Evolutionary conservation across 805 yeast species (phyloP), one percentile per base, ranked within the genome.

Genomic region (Jamesozyma hellenica): DNA sequence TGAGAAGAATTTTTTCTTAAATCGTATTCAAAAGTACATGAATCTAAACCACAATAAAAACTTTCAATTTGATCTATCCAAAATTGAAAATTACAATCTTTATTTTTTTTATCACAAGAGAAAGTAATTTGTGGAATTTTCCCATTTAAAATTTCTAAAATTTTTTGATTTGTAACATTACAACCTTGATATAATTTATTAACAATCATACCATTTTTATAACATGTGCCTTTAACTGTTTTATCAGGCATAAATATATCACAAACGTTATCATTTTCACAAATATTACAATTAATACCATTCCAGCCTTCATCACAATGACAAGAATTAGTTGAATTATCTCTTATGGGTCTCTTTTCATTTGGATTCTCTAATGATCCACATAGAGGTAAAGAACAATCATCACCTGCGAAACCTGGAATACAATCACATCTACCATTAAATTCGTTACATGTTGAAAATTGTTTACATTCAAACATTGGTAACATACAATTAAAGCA

Each of bases 401-500:
- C 96, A 52, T 77, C 77, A 7, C 97, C 96, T 3, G 95, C 96
- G 64, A 81, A 92, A 0, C 98, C 98, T 29, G 76, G 78, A 32
- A 85, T 74, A 64, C 98, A 92, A 39, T 84, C 94, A 65, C 98
- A 92, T 55, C 79, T 71, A 1, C 98, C 98, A 4, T 90, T 83
- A 60, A 68, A 85, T 27, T 80, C 73, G 58, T 92, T 84, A 64
- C 98, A 92, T n/a, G 62, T 63, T 21, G 95, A 87, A 55, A 79
- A 92, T 52, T 92, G 98, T 43, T 82, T 76, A 61, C 98, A 92
- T 46, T 78, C 80, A 53, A 83, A 87, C 46, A 87, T 81, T 2
- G 96, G 94, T 11, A 87, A 69, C 70, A 86, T 82, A 66, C 98
- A 92, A 61, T 92, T 90, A 73, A 92, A 92, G 54, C 96, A 84